phyloP scores from a whole-genome alignment of 2,329 filamentous ascomycete genomes.

The Botrytis cinerea region DNA sequence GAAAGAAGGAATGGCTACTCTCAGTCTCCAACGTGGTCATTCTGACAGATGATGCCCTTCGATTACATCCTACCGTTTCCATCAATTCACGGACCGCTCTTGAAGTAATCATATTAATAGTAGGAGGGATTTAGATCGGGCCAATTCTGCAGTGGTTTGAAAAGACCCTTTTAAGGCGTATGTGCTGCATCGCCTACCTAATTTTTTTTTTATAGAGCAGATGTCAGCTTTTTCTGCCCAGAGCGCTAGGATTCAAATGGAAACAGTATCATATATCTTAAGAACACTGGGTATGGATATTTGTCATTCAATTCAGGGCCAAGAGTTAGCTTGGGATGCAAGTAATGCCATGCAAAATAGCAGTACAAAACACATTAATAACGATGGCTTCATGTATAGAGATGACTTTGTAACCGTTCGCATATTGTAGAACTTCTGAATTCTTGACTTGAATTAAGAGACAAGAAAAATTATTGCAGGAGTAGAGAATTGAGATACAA shows the following conservation, averaged over 20 bases:
- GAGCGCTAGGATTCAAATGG: not conserved
- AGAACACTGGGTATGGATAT: slow-evolving; percentile 61
- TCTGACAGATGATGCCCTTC: not conserved
- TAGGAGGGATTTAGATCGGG: not conserved
- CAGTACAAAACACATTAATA: not conserved
- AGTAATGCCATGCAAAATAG: slow-evolving; percentile 10
- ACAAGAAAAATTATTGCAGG: slow-evolving; percentile 5
- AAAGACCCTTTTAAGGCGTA: not conserved
- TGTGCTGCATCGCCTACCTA: not conserved
- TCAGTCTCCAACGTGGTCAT: not conserved
- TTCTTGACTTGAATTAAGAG: not conserved
- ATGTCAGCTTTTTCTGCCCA: not conserved
- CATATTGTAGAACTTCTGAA: slow-evolving; percentile 30
- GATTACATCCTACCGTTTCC: not conserved
- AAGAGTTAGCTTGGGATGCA: slow-evolving; percentile 64
- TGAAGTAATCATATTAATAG: not conserved
- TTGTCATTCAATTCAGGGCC: slow-evolving; percentile 75
- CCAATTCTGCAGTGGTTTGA: not conserved
- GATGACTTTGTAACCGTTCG: slow-evolving; percentile 31
- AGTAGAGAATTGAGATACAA: slow-evolving; percentile 22
- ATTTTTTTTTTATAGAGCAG: no score
- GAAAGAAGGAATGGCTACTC: not conserved
- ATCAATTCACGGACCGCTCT: not conserved
- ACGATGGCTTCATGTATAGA: not conserved
- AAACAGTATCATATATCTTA: slow-evolving; percentile 32